Conservation (phyloP, 1,139 yeast genomes). For the Sugiyamaella neomexicana region DNA sequence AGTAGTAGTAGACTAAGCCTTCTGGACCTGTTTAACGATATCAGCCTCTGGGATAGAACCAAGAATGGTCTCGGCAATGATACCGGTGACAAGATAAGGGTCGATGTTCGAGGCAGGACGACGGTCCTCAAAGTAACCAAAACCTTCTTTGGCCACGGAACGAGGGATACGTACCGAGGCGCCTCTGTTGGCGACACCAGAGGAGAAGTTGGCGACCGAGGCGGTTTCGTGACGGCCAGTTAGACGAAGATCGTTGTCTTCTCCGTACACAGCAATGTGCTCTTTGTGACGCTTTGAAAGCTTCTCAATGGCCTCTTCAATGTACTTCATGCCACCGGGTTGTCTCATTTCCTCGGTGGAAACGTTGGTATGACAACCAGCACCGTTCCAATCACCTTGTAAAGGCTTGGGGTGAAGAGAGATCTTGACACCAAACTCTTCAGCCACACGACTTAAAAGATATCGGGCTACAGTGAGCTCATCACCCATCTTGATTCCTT, state of each 20-base stretch:
- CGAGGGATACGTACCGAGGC: slow-evolving; percentile 98
- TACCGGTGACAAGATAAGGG: slow-evolving; percentile 97
- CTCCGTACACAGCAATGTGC: slow-evolving; percentile 92
- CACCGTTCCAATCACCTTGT: slow-evolving; percentile 99
- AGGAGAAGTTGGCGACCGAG: slow-evolving; percentile 81
- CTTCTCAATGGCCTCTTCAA: slow-evolving; percentile 89
- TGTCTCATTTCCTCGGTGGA: slow-evolving; percentile 88
- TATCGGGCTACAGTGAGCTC: slow-evolving; percentile 96
- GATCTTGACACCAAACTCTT: slow-evolving; percentile 97
- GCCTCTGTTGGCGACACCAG: slow-evolving; percentile 99
- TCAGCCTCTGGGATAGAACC: slow-evolving; percentile 96
- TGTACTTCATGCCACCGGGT: slow-evolving; percentile 94
- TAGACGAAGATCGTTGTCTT: slow-evolving; percentile 91
- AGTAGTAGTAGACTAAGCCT: slow-evolving; percentile 1
- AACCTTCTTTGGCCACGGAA: slow-evolving; percentile 96
- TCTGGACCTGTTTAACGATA: slow-evolving; percentile 53
- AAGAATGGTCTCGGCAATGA: slow-evolving; percentile 94
- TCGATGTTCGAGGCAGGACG: slow-evolving; percentile 99
- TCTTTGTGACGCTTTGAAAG: slow-evolving; percentile 95
- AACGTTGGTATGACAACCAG: slow-evolving; percentile 99
- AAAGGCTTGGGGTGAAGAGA: slow-evolving; percentile 99
- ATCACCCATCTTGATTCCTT: slow-evolving; percentile 95
- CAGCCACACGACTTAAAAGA: slow-evolving; percentile 90
- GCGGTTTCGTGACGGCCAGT: slow-evolving; percentile 99
- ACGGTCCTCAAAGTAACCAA: slow-evolving; percentile 98